Evolutionary conservation across 495 filamentous ascomycete species (phyloP), one percentile per base, ranked within the genome.

Genomic region (Hypomontagnella submonticulosa): DNA sequence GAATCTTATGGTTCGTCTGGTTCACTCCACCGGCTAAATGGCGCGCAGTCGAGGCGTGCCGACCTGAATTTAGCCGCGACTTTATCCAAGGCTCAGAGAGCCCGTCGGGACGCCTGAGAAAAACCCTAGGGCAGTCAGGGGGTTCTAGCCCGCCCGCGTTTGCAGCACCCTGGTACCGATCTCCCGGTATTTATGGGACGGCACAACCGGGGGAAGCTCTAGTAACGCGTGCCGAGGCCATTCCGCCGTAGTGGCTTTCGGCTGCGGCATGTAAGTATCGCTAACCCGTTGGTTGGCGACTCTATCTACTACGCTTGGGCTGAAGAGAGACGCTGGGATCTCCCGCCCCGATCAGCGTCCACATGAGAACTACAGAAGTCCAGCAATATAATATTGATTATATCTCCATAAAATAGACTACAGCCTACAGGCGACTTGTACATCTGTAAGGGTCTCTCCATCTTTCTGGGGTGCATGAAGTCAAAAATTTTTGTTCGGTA

Each of bases 381-480:
- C 38, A 41, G 34, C 46, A 62, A 67, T 62, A 59, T 53, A 54
- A 46, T 47, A 38, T 62, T 58, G 4, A 58, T 67, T 58, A 49
- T 38, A 62, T 67, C 64, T 49, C 64, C 64, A 67, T 67, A 62
- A 62, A 67, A 53, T 67, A 67, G 20, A 67, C 58, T 67, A 62
- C 58, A 67, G 42, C 64, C 58, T 58, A 62, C 64, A 67, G 37
- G 46, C 58, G 23, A 57, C 33, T 19, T 46, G 34, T 53, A 57
- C 51, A 33, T 55, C 36, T 20, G 51, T 46, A 57, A 38, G 23
- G 57, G 51, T 46, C 52, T n/a, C 63, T 57, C 57, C 33, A 18
- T 42, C 46, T 62, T 63, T 51, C 65, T 68, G 65, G 65, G 65
- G 65, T 68, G 54, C 65, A 68, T 68, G 19, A 59, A 59, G 49